These are phyloP conservation scores for Aspergillus udagawae DNA, from an alignment of 2,329 filamentous ascomycete genomes.

Conservation along the genomic window DNA sequence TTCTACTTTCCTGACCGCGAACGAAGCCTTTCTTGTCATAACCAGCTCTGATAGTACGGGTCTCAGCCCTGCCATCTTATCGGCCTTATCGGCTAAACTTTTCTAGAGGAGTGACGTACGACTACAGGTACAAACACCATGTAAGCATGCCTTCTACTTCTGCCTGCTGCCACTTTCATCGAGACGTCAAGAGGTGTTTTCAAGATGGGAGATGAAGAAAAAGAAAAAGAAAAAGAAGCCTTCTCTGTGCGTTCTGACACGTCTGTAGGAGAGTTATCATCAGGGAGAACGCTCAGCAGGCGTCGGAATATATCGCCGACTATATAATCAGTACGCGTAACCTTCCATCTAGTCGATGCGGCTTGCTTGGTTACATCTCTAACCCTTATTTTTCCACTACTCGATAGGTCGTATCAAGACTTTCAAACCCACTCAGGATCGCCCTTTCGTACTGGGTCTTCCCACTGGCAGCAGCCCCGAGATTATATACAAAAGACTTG, in stretches of 20 bases:
- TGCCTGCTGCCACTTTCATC: not conserved
- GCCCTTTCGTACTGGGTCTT: constrained; percentile 77
- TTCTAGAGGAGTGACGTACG: not conserved
- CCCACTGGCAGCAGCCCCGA: constrained; percentile 80
- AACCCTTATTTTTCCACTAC: constrained; percentile 2
- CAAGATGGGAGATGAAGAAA: not conserved
- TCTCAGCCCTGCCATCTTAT: not conserved
- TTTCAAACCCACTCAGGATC: constrained; percentile 66
- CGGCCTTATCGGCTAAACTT: not conserved
- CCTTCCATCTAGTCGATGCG: not conserved
- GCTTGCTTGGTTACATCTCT: not conserved
- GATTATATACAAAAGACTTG: constrained; percentile 71
- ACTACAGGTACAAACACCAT: not conserved
- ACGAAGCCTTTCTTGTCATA: not conserved
- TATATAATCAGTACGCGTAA: constrained; percentile 65
- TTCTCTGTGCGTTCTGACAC: constrained; percentile 6
- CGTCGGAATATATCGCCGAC: constrained; percentile 73
- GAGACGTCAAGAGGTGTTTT: not conserved
- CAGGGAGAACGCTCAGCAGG: constrained; percentile 64
- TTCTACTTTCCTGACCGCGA: not conserved
- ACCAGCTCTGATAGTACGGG: not conserved
- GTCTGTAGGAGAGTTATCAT: constrained; percentile 74
- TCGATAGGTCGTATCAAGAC: constrained; percentile 67
- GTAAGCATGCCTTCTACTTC: not conserved
- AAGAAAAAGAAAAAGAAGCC: not conserved